Percentiles rank a stretch among this genome's conserved stretches.
Evolutionary conservation across 2,329 filamentous ascomycete genomes (phyloP).

Genomic region (Ceratocystis colombiana): DNA sequence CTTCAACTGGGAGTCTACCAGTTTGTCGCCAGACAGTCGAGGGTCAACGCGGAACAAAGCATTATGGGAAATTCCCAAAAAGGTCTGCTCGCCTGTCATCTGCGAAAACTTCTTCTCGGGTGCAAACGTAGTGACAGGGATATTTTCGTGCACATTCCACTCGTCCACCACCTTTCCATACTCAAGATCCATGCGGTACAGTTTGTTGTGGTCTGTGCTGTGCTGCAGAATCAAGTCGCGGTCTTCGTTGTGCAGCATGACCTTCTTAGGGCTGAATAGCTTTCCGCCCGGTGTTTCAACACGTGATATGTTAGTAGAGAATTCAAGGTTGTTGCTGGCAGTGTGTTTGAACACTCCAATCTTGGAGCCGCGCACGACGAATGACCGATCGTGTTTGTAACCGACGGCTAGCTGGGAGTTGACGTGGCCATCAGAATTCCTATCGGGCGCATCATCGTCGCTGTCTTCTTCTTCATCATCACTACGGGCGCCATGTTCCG

Average conservation of each 20-base stretch:
- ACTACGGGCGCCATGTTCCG: conserved; percentile 55
- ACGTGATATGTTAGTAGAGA: conserved; percentile 94
- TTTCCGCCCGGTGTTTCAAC: conserved; percentile 80
- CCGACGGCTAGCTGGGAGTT: conserved; percentile 94
- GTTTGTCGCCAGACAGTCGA: conserved; percentile 77
- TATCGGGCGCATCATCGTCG: conserved; percentile 54
- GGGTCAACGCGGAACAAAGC: conserved; percentile 91
- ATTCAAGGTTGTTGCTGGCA: conserved; percentile 81
- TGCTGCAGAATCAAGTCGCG: conserved; percentile 84
- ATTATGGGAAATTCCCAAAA: conserved; percentile 85
- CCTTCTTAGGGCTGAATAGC: conserved; percentile 87
- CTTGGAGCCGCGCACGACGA: conserved; percentile 92
- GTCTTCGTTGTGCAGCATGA: conserved; percentile 90
- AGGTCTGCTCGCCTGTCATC: conserved; percentile 91
- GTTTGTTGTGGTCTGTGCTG: conserved; percentile 68
- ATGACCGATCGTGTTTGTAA: conserved; percentile 93
- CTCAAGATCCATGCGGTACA: conserved; percentile 96
- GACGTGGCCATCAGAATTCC: conserved; percentile 65
- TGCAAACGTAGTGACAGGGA: conserved; percentile 81
- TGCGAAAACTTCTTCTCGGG: conserved; percentile 97
- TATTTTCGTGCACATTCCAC: conserved; percentile 97
- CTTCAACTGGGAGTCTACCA: conserved; percentile 87
- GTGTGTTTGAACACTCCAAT: conserved; percentile 99
- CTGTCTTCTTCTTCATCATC: conserved; percentile 67
- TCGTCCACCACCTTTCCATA: conserved; percentile 97